Conservation (phyloP, 2,329 filamentous ascomycete genomes). For the Claviceps digitariae region DNA sequence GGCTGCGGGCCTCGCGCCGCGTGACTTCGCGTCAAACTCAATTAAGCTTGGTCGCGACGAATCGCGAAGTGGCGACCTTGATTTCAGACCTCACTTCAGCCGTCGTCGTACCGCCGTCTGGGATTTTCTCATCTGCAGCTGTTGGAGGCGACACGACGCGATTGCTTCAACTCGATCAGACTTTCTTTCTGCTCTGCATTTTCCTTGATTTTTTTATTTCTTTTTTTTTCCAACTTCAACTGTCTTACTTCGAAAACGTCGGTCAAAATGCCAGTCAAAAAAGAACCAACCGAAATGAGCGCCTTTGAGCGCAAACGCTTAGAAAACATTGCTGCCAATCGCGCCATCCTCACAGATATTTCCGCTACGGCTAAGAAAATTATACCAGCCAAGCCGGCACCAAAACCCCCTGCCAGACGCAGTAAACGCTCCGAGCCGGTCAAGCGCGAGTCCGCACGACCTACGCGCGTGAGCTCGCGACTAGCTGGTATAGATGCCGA, state of each 20-base stretch:
- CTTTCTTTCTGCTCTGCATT: no score
- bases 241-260: neutral
- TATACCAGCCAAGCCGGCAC: slow-evolving; percentile 42
- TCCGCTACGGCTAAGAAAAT: slow-evolving; percentile 56
- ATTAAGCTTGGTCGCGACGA: slow-evolving; percentile 4
- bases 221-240: neutral
- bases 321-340: slow-evolving; percentile 78
- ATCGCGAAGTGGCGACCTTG: neutral
- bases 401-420: slow-evolving; percentile 27
- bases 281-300: slow-evolving; percentile 42
- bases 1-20: slow-evolving; percentile 4
- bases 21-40: slow-evolving; percentile 9
- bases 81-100: neutral
- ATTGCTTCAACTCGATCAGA: neutral
- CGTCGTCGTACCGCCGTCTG: neutral
- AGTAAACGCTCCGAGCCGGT: slow-evolving; percentile 25
- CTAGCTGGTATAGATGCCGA: slow-evolving; percentile 41
- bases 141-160: neutral
- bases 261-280: slow-evolving; percentile 30
- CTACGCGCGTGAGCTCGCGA: slow-evolving; percentile 44
- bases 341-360: slow-evolving; percentile 66
- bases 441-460: slow-evolving; percentile 32
- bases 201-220: neutral
- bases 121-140: neutral
- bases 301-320: slow-evolving; percentile 76